Base-by-base conservation (phyloP, 129 eudicot species). In the Tagetes erecta region DNA sequence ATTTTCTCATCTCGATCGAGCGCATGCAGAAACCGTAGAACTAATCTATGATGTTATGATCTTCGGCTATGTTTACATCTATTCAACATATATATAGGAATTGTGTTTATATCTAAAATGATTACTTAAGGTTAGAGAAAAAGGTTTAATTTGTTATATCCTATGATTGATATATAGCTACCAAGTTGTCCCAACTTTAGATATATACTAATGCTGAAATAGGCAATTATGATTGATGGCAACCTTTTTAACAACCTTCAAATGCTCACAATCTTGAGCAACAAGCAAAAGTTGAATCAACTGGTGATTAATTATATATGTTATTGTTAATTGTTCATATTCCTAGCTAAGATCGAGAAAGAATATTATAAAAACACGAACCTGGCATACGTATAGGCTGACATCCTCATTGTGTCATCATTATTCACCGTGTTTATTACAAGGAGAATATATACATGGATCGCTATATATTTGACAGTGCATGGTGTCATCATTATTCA, bases 251-350 rank as follows among this genome's bases (percentile, higher is more conserved):
- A 8, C 20, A 71, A n/a, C 13, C 46, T 58, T 20, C 58, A 73
- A 73, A 72, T 41, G 76, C 76, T 53, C 66, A 12, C 14, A 39
- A 67, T 38, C 75, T 44, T 67, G 42, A 67, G 64, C 40, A 53
- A 40, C 49, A 76, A 67, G 57, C 67, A 67, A 60, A 68, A 67
- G 60, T 76, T 67, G 80, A 76, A 68, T 63, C 63, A 59, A 76
- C 20, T 39, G 47, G 76, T 72, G 76, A 45, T 36, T 59, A 35
- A 40, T 57, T 57, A 56, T 20, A 20, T 20, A 20, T 56, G 50
- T 72, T 57, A 57, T 12, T 30, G 27, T 20, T 20, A 20, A 57
- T 30, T 64, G 30, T 47, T 47, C 49, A 5, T 53, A 69, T 69
- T 49, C 59, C 33, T 35, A 49, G 30, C 60, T 44, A 44, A 20